phyloP scores from a whole-genome alignment of 805 yeast species.

The Schwanniomyces polymorphus region DNA sequence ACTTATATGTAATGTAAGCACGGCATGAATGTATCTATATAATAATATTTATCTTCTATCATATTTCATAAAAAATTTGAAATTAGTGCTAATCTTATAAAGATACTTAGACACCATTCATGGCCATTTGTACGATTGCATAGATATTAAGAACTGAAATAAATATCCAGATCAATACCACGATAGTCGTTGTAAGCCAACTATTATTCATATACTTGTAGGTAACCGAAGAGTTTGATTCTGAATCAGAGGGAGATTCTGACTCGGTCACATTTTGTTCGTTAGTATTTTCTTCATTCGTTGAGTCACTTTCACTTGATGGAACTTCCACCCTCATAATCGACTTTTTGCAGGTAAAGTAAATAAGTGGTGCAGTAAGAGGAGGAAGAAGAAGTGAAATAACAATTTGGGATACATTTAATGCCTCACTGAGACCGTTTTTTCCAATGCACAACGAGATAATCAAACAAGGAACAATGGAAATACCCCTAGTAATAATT shows the following conservation, averaged over 20 bases:
- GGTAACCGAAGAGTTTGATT: slow-evolving; percentile 14
- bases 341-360: slow-evolving; percentile 68
- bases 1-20: too few relatives aligned
- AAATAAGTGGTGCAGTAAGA: slow-evolving; percentile 80
- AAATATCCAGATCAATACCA: slow-evolving; percentile 65
- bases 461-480: slow-evolving; percentile 77
- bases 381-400: slow-evolving; percentile 82
- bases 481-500: slow-evolving; percentile 70
- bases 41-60: too few relatives aligned
- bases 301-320: slow-evolving; percentile 1
- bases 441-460: slow-evolving; percentile 74
- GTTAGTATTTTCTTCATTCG: not conserved
- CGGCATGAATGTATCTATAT: too few relatives aligned
- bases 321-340: slow-evolving; percentile 62
- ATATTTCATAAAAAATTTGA: too few relatives aligned
- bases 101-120: slow-evolving; percentile 23
- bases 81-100: too few relatives aligned
- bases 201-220: slow-evolving; percentile 62
- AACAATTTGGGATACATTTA: slow-evolving; percentile 85
- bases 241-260: slow-evolving; percentile 4
- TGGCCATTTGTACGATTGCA: slow-evolving; percentile 44
- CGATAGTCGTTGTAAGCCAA: slow-evolving; percentile 53
- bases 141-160: slow-evolving; percentile 73
- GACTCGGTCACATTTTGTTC: not conserved
- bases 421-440: slow-evolving; percentile 66